Evolutionary conservation across 352 stramenopile species (phyloP), one percentile per base, ranked within the genome.

Genomic region (Blastocystis sp.): DNA sequence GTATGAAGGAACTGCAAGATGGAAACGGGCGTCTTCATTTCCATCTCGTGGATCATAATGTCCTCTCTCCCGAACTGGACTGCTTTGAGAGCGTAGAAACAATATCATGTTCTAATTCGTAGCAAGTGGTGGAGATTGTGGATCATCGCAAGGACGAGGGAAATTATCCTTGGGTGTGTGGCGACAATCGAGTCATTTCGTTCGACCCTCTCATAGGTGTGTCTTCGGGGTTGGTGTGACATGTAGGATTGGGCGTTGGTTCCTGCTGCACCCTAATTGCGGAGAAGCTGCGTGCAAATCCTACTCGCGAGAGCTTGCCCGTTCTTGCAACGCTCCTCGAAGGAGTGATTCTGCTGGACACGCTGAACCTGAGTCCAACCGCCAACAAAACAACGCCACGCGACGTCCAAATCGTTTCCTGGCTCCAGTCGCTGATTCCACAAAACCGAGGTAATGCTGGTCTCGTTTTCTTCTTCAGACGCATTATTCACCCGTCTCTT

Each of bases 91-190:
- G 14, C 42, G 69, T 81, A 32, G 14, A 6, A 0, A 65, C 38
- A 11, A 9, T 44, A 0, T n/a, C n/a, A n/a, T 9, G 3, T 48
- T 3, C n/a, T 16, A 16, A 42, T 63, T 29, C 6, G 24, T 46
- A 81, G 69, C 32, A 44, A 0, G 46, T 81, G 0, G 14, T 24
- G n/a, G 69, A 81, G 21, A 65, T 81, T 1, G 63, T 81, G 2
- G 69, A 81, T 64, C 69, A 81, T 48, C 69, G 69, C 21, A 64
- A 81, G 51, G 69, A 81, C 16, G 48, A n/a, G 29, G 46, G 69
- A 38, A 14, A 40, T n/a, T 81, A 81, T 81, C 48, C 69, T 64
- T 4, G 4, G 1, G 69, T 44, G 18, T 24, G 8, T 6, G 14
- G 34, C 2, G 32, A 11, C 32, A 59, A 32, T 18, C 3, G 36